A percentile compares a stretch with the other conserved stretches of the same genome.
phyloP scores from a whole-genome alignment of 2,329 filamentous ascomycete species.

The Coniella lustricola region DNA sequence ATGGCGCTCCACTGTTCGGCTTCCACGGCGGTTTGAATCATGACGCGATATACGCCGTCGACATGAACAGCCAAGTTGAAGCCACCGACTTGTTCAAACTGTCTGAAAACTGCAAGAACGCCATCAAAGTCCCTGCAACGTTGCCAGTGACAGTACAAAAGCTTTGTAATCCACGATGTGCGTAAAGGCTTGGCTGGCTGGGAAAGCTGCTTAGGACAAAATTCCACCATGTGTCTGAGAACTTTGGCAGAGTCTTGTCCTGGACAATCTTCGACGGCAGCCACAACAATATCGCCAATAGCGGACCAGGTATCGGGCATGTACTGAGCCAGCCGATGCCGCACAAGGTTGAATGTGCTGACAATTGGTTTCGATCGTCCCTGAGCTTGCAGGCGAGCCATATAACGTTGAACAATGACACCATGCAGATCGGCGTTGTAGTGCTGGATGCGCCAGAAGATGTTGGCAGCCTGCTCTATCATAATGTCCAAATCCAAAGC shows the following conservation, averaged over 20 bases:
- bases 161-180: conserved; percentile 29
- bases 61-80: conserved; percentile 25
- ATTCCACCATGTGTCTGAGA: conserved; percentile 23
- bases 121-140: conserved; percentile 22
- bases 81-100: conserved; percentile 14
- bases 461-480: conserved; percentile 17
- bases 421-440: conserved; percentile 19
- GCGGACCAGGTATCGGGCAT: conserved; percentile 8
- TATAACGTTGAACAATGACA: conserved; percentile 25
- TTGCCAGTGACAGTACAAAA: conserved; percentile 31
- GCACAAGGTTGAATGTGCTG: conserved; percentile 26
- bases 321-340: conserved; percentile 20
- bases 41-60: conserved; percentile 29
- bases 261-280: conserved; percentile 25
- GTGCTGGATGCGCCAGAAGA: conserved; percentile 28
- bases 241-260: conserved; percentile 24
- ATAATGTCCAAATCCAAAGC: conserved; percentile 21
- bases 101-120: conserved; percentile 22
- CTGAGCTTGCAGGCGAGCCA: conserved; percentile 24
- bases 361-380: conserved; percentile 27
- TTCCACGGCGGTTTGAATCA: conserved; percentile 34
- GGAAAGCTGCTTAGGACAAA: conserved; percentile 17
- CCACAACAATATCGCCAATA: conserved; percentile 26
- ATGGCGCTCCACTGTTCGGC: conserved; percentile 27
- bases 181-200: conserved; percentile 19